Evolutionary conservation across 2,329 filamentous ascomycete genomes (phyloP), one percentile per base, ranked within the genome.

Genomic region (Botrytis aclada): DNA sequence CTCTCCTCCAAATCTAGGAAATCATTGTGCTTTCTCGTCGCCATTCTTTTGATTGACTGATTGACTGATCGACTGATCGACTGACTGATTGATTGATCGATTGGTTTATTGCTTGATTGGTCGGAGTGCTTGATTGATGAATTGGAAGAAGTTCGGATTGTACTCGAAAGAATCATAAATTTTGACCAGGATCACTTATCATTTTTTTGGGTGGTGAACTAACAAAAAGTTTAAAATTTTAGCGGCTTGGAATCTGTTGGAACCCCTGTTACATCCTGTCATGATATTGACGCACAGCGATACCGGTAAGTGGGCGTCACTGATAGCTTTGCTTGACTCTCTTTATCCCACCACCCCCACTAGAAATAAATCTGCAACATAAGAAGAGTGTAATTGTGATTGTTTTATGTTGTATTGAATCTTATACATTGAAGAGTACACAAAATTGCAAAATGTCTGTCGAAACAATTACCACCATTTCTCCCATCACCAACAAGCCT

Each of bases 401-500:
- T 60, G 32, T 54, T 29, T 20, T 29, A 14, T 29, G n/a, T n/a
- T 37, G n/a, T 62, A 60, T 70, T 62, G 69, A 51, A 66, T 41
- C 73, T 58, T 32, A 58, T 34, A 18, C 25, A 69, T 20, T 39
- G n/a, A 12, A 67, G 22, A 34, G 65, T 10, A 41, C 34, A 39
- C 22, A n/a, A 18, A 45, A 32, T 34, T 14, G 4, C 34, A 79
- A 75, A 66, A 91, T 91, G 89, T 90, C 89, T 75, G 85, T 87
- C 80, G 89, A 91, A 84, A 84, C 85, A 66, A 85, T 91, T 78
- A 90, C 85, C 45, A 98, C 95, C 77, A 95, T 98, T 83, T 98
- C 95, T 4, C 95, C 95, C 72, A 92, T 89, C 76, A 98, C 94
- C 77, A 95, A 96, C 83, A 90, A 95, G 84, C 87, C 92, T 72